phyloP scores from a whole-genome alignment of 2,329 filamentous ascomycete species.

The Exophiala spinifera region DNA sequence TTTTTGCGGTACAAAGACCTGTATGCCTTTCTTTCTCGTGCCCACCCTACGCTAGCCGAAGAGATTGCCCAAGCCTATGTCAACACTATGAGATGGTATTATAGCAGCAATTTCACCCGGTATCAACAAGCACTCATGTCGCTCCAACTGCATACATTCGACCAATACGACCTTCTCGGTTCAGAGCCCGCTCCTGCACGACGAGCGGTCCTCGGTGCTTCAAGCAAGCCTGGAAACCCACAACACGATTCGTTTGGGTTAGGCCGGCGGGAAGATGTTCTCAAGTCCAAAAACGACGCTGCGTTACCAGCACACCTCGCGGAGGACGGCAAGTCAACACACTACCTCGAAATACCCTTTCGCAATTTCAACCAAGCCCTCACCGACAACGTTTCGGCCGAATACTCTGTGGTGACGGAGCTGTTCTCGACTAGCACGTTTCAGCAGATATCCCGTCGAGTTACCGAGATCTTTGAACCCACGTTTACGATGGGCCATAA shows the following conservation, averaged over 20 bases:
- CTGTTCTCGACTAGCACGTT: conserved; percentile 78
- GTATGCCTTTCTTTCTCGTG: conserved; percentile 77
- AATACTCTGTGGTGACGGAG: conserved; percentile 87
- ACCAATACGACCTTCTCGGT: conserved; percentile 79
- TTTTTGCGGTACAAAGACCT: conserved; percentile 86
- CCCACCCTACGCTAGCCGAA: conserved; percentile 77
- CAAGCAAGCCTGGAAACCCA: conserved; percentile 36
- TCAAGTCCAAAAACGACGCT: conserved; percentile 68
- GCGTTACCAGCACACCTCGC: conserved; percentile 85
- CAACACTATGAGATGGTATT: conserved; percentile 99
- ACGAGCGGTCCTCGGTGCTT: conserved; percentile 40
- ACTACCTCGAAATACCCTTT: conserved; percentile 88
- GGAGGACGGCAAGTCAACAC: conserved; percentile 80
- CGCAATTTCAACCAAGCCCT: conserved; percentile 92
- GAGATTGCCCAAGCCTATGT: conserved; percentile 92
- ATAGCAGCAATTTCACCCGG: conserved; percentile 82
- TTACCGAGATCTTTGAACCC: conserved; percentile 83
- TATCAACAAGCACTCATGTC: conserved; percentile 82
- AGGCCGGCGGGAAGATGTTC: conserved; percentile 77
- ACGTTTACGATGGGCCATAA: conserved; percentile 79
- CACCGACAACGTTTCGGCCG: conserved; percentile 87
- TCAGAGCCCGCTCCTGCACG: conserved; percentile 71
- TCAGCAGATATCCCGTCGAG: conserved; percentile 75
- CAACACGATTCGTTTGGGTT: conserved; percentile 83
- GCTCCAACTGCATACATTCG: conserved; percentile 76